Evolutionary conservation across 371 early-diverging fungal genomes (phyloP).

Genomic region (Chytridiales sp.): DNA sequence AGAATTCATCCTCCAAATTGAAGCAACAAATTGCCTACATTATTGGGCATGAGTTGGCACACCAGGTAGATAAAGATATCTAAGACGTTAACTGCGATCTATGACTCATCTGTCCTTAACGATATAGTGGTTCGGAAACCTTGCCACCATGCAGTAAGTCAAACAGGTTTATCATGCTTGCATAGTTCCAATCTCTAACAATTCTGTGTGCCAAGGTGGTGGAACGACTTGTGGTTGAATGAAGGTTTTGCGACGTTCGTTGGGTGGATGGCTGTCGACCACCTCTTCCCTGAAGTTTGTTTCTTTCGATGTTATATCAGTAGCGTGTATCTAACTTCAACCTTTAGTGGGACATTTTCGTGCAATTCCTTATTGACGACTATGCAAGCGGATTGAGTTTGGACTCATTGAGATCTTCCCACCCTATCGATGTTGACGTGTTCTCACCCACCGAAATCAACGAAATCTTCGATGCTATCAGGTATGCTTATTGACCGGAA

Average conservation of each 20-base stretch:
- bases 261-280: conserved; percentile 76
- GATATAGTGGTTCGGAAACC: conserved; percentile 97
- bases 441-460: conserved; percentile 57
- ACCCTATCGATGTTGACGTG: conserved; percentile 89
- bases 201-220: conserved; percentile 9
- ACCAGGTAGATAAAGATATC: too few relatives aligned
- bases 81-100: too few relatives aligned
- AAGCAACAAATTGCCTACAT: conserved; percentile 81
- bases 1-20: conserved; percentile 57
- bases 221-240: conserved; percentile 63
- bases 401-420: conserved; percentile 83
- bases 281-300: conserved; percentile 74
- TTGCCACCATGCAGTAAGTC: conserved; percentile 74
- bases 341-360: conserved; percentile 82
- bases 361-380: conserved; percentile 68
- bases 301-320: too few relatives aligned
- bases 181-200: too few relatives aligned
- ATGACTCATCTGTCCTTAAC: too few relatives aligned
- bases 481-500: conserved; percentile 21
- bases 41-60: conserved; percentile 92
- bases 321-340: too few relatives aligned
- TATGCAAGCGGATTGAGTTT: conserved; percentile 69
- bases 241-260: conserved; percentile 97
- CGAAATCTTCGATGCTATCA: conserved; percentile 53
- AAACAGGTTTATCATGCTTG: too few relatives aligned